Conservation (phyloP, 2,329 filamentous ascomycete species). For the Colletotrichum limetticola region DNA sequence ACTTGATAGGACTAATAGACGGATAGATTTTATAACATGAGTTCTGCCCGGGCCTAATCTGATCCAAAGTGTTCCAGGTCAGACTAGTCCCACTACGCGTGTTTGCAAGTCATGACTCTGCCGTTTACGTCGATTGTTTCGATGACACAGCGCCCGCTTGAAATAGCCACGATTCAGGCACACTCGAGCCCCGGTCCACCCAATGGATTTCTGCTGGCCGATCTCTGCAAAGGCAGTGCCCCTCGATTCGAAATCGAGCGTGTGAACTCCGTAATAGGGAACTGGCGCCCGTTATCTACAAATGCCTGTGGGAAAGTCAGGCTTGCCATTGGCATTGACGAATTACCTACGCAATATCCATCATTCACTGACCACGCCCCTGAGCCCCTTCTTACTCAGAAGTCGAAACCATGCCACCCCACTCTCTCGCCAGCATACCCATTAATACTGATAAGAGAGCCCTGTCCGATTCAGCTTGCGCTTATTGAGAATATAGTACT, state of each 20-base stretch:
- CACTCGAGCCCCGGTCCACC: not conserved
- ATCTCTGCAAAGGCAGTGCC: not conserved
- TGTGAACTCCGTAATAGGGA: too few relatives aligned
- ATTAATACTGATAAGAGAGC: slow-evolving; percentile 25
- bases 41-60: not conserved
- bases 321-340: not conserved
- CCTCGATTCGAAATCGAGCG: not conserved
- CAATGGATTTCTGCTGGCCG: not conserved
- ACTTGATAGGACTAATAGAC: slow-evolving; percentile 18
- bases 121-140: not conserved
- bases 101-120: not conserved
- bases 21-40: not conserved
- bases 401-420: not conserved
- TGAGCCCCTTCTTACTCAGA: not conserved
- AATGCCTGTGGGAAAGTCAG: not conserved
- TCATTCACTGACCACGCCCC: not conserved
- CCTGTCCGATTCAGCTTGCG: slow-evolving; percentile 14
- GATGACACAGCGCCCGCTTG: slow-evolving; percentile 12
- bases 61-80: not conserved
- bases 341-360: not conserved
- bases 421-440: not conserved
- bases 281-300: not conserved
- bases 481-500: slow-evolving; percentile 34
- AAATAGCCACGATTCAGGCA: not conserved
- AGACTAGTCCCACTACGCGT: not conserved